These are phyloP conservation scores for Hibiscus trionum DNA, from an alignment of 345 rosid species.

Conservation along the genomic window DNA sequence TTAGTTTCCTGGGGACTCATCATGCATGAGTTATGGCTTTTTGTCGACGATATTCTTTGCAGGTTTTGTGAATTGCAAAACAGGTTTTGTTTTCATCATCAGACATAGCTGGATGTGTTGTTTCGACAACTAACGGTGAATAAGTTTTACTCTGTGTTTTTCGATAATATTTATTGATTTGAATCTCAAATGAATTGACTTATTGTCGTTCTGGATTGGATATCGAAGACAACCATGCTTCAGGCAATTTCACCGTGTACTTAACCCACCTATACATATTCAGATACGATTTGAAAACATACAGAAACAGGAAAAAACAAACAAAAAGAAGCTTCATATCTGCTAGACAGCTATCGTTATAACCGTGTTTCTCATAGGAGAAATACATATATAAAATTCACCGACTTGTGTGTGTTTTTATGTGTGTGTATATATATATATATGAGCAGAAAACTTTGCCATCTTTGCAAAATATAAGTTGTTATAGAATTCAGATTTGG, in stretches of 20 bases:
- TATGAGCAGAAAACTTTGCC: neutral
- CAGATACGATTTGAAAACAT: neutral
- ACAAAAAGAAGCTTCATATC: neutral
- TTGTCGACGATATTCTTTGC: neutral
- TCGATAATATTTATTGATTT: no score
- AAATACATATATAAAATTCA: neutral
- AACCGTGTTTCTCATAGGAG: slow-evolving; percentile 1
- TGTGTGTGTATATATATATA: neutral
- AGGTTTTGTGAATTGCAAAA: no score
- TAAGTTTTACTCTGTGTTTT: no score
- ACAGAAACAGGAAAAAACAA: neutral
- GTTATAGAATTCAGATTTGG: neutral
- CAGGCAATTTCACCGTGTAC: neutral
- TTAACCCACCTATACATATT: neutral
- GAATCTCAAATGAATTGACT: neutral
- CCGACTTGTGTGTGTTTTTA: neutral
- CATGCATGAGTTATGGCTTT: neutral
- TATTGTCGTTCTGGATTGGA: neutral
- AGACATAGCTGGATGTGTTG: no score
- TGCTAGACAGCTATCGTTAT: slow-evolving; percentile 8
- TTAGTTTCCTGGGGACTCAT: neutral
- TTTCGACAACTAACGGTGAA: no score
- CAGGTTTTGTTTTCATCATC: no score
- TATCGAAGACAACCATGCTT: neutral
- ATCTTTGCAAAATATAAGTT: no score